Base-by-base conservation (phyloP, 768 basidiomycete genomes). In the Kwoniella sp. region DNA sequence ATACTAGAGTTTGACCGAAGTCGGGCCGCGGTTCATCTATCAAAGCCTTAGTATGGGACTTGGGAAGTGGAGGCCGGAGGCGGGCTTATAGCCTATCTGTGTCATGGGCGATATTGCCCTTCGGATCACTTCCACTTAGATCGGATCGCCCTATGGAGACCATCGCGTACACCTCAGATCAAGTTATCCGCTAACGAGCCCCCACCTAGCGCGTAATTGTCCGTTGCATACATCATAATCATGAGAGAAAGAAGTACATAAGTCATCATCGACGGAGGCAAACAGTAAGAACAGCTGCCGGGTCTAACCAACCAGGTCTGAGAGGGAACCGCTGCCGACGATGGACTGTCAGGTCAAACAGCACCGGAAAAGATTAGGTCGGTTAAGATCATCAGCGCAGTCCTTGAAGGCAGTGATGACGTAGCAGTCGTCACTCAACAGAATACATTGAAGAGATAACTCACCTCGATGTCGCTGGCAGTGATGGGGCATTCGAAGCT, bases 401-500 rank as follows among this genome's bases (percentile, higher is more conserved):
- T 3, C 20, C 41, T 17, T 9, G 41, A 45, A 3, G 41, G 5
- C 15, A 7, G 41, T 45, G 8, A n/a, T 7, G 15, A 20, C 41
- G 20, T 7, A 7, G 41, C 41, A 17, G 20, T 45, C 17, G n/a
- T 9, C 17, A 17, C 41, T 9, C 41, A 4, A 45, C 23, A 51
- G 4, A 2, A 13, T 4, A 25, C 22, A 51, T 4, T 23, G 22
- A 28, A 13, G n/a, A n/a, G n/a, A n/a, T n/a, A n/a, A 72, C 73
- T 69, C 67, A 77, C 76, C 60, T 68, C 53, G 26, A 79, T 73
- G 41, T 79, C 75, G 4, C 37, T 57, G 11, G 69, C 64, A 1
- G 72, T 69, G 59, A 79, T 76, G 4, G 79, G 79, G 48, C 79
- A 81, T 38, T 71, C 67, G 47, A 81, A 78, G 31, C 70, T 78